Base-by-base conservation (phyloP, 495 filamentous ascomycete species). In the Penicillium salamii region DNA sequence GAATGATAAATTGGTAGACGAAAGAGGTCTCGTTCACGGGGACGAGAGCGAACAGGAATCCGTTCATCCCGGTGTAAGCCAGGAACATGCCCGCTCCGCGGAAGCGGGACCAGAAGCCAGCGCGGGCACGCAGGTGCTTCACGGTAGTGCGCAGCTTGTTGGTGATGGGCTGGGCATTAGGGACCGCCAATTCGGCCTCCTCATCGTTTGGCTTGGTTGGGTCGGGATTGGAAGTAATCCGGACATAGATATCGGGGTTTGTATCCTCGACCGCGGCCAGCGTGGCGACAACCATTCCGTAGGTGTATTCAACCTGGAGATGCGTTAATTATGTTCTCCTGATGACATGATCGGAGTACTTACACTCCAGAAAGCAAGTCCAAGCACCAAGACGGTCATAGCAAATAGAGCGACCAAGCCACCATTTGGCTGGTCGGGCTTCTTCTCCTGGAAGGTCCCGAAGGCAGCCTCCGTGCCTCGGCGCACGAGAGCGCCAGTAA, bases 241-340 rank as follows among this genome's bases (percentile, higher is more conserved):
- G 62, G 42, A 80, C 68, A 50, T 79, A 80, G 53, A 82, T 72
- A 42, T 80, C 73, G 9, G 81, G 76, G 50, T 80, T 78, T 26
- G 83, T 72, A 42, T 76, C 76, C 64, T 88, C 85, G 50, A 88
- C 66, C 48, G 78, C 77, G 39, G 83, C 76, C 14, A 88, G 70
- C 8, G 80, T 81, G 5, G 77, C 68, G 14, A 87, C 69, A 18
- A 88, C 74, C 29, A 72, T 52, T 29, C 75, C 76, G 50, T 85
- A 77, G 20, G 80, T 81, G 65, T 88, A 87, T 41, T 74, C 65
- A 15, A 77, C 45, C 70, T 74, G 53, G 18, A n/a, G n/a, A n/a
- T n/a, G n/a, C n/a, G n/a, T n/a, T n/a, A n/a, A n/a, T n/a, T n/a
- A n/a, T n/a, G n/a, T n/a, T n/a, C n/a, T n/a, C n/a, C n/a, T n/a